Evolutionary conservation across 768 basidiomycete genomes (phyloP).

Genomic region (Collybiopsis confluens): DNA sequence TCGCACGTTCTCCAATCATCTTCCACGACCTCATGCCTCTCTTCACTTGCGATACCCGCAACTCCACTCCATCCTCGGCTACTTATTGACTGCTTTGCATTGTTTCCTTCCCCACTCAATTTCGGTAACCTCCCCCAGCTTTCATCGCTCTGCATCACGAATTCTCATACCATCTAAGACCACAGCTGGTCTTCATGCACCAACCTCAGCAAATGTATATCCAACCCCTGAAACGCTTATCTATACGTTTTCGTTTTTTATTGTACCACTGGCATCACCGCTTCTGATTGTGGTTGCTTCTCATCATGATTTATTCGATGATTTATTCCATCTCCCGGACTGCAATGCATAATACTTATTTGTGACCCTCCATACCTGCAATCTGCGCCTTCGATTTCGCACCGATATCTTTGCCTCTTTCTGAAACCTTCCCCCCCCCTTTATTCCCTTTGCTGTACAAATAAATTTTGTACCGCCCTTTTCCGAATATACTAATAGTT

Average conservation of each 20-base stretch:
- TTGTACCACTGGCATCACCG: slow-evolving; percentile 4
- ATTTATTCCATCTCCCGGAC: slow-evolving; percentile 16
- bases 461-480: not conserved
- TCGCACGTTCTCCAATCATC: not conserved
- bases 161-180: not conserved
- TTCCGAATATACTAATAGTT: not conserved
- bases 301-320: slow-evolving; percentile 23
- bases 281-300: slow-evolving; percentile 15
- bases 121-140: not conserved
- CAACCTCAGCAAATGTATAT: slow-evolving; percentile 3
- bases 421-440: too few species aligned
- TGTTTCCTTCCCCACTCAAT: not conserved
- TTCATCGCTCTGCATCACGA: slow-evolving; percentile 1
- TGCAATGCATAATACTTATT: slow-evolving; percentile 1
- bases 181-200: not conserved
- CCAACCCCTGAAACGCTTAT: not conserved
- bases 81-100: slow-evolving; percentile 5
- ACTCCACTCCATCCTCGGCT: slow-evolving; percentile 4
- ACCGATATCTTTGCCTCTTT: not conserved
- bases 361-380: not conserved
- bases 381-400: slow-evolving; percentile 1
- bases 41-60: slow-evolving; percentile 4
- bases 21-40: slow-evolving; percentile 10
- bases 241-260: not conserved
- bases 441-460: too few species aligned